These are phyloP conservation scores for Thozetella sp. DNA, from an alignment of 495 filamentous ascomycete species.

Conservation along the genomic window DNA sequence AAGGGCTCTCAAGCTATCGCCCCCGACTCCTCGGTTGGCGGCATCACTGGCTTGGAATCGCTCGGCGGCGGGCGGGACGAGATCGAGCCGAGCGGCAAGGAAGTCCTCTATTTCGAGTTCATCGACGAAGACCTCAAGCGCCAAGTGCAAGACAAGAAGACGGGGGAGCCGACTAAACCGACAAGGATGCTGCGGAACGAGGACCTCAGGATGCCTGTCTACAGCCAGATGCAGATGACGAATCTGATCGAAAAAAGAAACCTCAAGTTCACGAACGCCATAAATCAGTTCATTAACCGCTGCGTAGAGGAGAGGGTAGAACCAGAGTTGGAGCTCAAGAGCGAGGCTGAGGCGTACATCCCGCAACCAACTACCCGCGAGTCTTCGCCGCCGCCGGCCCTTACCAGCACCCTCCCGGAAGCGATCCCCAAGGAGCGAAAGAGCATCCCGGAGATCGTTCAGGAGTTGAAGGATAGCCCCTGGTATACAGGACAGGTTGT, in stretches of 20 bases:
- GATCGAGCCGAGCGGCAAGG: slow-evolving; percentile 40
- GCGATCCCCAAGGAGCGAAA: slow-evolving; percentile 84
- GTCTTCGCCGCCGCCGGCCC: slow-evolving; percentile 21
- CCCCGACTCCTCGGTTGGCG: slow-evolving; percentile 50
- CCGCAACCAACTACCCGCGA: slow-evolving; percentile 35
- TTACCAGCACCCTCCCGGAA: slow-evolving; percentile 50
- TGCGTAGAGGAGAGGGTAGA: slow-evolving; percentile 69
- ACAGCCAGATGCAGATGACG: slow-evolving; percentile 90
- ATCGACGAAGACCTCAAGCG: slow-evolving; percentile 88
- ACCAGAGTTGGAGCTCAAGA: slow-evolving; percentile 63
- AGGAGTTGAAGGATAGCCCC: slow-evolving; percentile 76
- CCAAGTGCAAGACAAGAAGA: slow-evolving; percentile 69
- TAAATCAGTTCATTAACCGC: slow-evolving; percentile 74
- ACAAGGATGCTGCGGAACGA: slow-evolving; percentile 69
- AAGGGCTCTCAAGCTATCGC: slow-evolving; percentile 38
- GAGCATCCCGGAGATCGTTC: slow-evolving; percentile 80
- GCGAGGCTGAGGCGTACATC: slow-evolving; percentile 52
- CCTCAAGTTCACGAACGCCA: slow-evolving; percentile 76
- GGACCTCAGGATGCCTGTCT: slow-evolving; percentile 90
- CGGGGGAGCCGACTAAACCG: slow-evolving; percentile 69
- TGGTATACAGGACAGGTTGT: slow-evolving; percentile 96
- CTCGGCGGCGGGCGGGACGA: slow-evolving; percentile 31
- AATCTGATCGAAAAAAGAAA: slow-evolving; percentile 90
- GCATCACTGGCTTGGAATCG: slow-evolving; percentile 44
- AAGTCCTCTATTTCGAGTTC: slow-evolving; percentile 90